Evolutionary conservation across 108 stramenopile genomes (phyloP).

Genomic region (Pseudonitzschia delicatissima): DNA sequence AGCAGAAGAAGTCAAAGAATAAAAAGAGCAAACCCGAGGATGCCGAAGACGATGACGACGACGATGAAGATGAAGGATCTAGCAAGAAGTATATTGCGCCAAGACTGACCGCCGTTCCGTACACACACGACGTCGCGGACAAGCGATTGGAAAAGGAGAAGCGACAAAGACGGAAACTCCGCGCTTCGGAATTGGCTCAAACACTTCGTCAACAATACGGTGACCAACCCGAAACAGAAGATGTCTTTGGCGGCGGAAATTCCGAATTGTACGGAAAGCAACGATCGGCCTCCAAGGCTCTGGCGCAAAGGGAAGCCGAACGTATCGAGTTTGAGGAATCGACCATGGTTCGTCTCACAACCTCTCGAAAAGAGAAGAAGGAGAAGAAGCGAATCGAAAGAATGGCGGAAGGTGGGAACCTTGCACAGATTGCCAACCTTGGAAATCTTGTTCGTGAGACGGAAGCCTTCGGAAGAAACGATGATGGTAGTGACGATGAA

Average conservation of each 20-base stretch:
- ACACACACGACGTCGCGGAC: conserved; percentile 53
- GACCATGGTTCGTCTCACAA: conserved; percentile 72
- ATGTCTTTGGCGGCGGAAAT: conserved; percentile 76
- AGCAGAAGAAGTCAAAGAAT: conserved; percentile 7
- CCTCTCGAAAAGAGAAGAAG: conserved; percentile 73
- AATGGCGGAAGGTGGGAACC: conserved; percentile 81
- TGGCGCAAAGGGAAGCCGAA: conserved; percentile 65
- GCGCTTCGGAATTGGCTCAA: conserved; percentile 73
- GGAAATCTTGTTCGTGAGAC: conserved; percentile 67
- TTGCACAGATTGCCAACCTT: conserved; percentile 72
- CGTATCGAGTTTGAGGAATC: conserved; percentile 74
- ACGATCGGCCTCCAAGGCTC: conserved; percentile 53
- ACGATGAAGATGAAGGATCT: conserved; percentile 15
- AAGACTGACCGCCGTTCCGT: conserved; percentile 76
- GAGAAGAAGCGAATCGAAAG: conserved; percentile 64
- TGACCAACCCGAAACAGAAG: conserved; percentile 85
- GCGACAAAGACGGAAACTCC: conserved; percentile 54
- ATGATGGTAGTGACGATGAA: conserved; percentile 28
- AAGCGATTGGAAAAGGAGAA: conserved; percentile 49
- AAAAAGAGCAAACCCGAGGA: conserved; percentile 6
- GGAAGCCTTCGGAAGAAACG: conserved; percentile 42
- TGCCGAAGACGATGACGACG: conserved; percentile 20
- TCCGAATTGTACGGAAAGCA: conserved; percentile 57
- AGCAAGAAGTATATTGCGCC: conserved; percentile 68
- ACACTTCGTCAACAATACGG: conserved; percentile 69